Base-by-base conservation (phyloP, 2,329 filamentous ascomycete genomes). In the Colletotrichum endophyticum region DNA sequence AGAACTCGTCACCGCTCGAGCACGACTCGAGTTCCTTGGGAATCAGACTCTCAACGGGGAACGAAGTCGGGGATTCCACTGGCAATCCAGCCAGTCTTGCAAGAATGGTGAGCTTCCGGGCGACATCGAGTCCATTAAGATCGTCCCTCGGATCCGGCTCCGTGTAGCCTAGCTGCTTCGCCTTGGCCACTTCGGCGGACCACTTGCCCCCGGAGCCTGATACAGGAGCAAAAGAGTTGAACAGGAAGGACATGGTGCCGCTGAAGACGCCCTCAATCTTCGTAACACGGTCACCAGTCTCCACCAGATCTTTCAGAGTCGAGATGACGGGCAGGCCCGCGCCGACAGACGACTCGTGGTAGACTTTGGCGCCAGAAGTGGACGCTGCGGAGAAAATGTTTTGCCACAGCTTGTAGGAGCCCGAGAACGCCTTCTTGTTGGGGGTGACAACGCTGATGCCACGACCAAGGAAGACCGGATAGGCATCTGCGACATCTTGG, bases 361-460 rank as follows among this genome's bases (percentile, higher is more conserved):
- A 99, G 76, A 99, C 90, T 83, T 95, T 94, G 59, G 96, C 95
- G 59, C 94, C 94, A 2, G 91, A 91, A 34, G 90, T 89, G 64
- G 91, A 89, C 2, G 96, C 94, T 2, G 95, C 91, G 5, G 88
- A 87, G 85, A 98, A 98, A 83, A 99, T 98, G 78, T 94, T 92
- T 82, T 95, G 91, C 96, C 96, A 99, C 72, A 98, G 88, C 80
- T 92, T 89, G 81, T 95, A 93, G 62, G 92, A 92, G 74, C 94
- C 93, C 0, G 95, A 98, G 87, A 99, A 99, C 16, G 95, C 96
- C 87, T 99, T 99, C 89, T 99, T 99, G 90, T 99, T 99, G 59
- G 97, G 96, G 1, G 97, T 99, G 32, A 99, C 95, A 81, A 99
- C 92, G 85, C 93, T 96, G 85, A 99, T 93, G 15, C 96, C 96